phyloP scores from a whole-genome alignment of 805 yeast genomes.

The Brettanomyces bruxellensis region DNA sequence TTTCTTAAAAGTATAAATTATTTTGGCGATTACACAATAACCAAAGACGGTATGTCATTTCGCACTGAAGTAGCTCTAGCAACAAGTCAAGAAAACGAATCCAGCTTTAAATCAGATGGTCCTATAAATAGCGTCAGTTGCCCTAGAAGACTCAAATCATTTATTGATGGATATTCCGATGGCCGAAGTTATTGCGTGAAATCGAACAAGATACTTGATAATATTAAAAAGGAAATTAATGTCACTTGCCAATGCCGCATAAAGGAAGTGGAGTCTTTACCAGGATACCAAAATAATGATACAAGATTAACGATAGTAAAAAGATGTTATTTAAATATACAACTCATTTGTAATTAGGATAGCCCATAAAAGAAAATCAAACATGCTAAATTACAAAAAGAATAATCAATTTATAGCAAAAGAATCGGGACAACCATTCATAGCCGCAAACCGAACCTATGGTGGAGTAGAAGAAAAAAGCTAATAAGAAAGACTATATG shows the following conservation, averaged over 20 bases:
- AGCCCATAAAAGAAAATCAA: background rate
- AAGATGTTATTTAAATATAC: constrained; percentile 1
- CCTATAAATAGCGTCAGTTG: constrained; percentile 5
- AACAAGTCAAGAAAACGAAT: constrained; percentile 29
- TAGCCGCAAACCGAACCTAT: background rate
- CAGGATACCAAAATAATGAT: background rate
- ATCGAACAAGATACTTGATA: constrained; percentile 22
- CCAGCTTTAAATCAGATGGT: background rate
- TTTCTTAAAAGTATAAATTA: constrained; percentile 49
- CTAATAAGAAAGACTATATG: too few species aligned
- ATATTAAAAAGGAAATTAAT: constrained; percentile 25
- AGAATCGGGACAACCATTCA: background rate
- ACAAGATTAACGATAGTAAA: background rate
- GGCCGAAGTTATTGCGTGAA: constrained; percentile 31
- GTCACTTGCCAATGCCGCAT: background rate
- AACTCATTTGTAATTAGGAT: background rate
- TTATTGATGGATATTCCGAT: constrained; percentile 39
- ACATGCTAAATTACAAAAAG: background rate
- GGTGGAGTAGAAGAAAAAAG: too few species aligned
- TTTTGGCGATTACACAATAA: constrained; percentile 66
- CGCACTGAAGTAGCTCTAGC: constrained; percentile 73
- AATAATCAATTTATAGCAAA: background rate
- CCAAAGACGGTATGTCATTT: constrained; percentile 47
- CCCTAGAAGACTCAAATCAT: constrained; percentile 28
- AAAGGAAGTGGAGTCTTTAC: background rate